A percentile compares a stretch with the other conserved stretches of the same genome.
These are phyloP conservation scores for Nakazawaea molendinolei DNA, from an alignment of 805 yeast genomes.

Conservation along the genomic window DNA sequence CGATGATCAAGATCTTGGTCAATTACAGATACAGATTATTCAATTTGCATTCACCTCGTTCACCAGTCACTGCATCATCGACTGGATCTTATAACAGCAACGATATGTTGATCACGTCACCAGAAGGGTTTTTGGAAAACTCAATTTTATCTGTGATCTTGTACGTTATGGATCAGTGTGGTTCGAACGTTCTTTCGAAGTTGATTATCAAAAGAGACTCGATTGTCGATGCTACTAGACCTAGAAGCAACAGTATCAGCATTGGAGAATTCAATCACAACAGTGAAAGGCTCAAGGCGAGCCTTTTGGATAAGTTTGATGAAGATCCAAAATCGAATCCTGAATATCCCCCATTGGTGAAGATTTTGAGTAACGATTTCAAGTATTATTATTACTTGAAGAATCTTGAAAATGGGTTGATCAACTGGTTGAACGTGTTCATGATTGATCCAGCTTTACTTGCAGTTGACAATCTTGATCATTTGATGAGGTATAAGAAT, in stretches of 20 bases:
- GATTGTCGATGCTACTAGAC: not conserved
- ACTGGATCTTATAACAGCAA: slow-evolving; percentile 13
- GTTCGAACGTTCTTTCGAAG: slow-evolving; percentile 15
- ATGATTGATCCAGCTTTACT: slow-evolving; percentile 11
- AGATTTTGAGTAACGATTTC: slow-evolving; percentile 17
- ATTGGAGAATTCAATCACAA: slow-evolving; percentile 20
- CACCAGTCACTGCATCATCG: slow-evolving; percentile 7
- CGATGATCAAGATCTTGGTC: slow-evolving; percentile 35
- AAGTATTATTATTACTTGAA: slow-evolving; percentile 19
- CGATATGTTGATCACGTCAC: slow-evolving; percentile 14
- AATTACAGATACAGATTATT: slow-evolving; percentile 22
- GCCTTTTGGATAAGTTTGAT: slow-evolving; percentile 8
- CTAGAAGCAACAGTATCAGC: slow-evolving; percentile 14
- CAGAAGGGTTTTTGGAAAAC: slow-evolving; percentile 17
- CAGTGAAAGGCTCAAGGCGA: slow-evolving; percentile 19
- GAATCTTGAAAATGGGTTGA: slow-evolving; percentile 20
- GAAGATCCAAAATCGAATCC: slow-evolving; percentile 9
- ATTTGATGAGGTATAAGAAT: slow-evolving; percentile 8
- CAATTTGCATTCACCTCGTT: slow-evolving; percentile 18
- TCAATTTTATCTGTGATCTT: slow-evolving; percentile 23
- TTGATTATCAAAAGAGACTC: not conserved
- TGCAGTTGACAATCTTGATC: slow-evolving; percentile 6
- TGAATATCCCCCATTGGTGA: slow-evolving; percentile 12
- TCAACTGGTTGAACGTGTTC: slow-evolving; percentile 21
- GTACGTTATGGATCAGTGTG: slow-evolving; percentile 22